A percentile compares a stretch with the other conserved stretches of the same genome.
Conservation (phyloP, 306 rosid genomes). For the Casuarina equisetifolia region DNA sequence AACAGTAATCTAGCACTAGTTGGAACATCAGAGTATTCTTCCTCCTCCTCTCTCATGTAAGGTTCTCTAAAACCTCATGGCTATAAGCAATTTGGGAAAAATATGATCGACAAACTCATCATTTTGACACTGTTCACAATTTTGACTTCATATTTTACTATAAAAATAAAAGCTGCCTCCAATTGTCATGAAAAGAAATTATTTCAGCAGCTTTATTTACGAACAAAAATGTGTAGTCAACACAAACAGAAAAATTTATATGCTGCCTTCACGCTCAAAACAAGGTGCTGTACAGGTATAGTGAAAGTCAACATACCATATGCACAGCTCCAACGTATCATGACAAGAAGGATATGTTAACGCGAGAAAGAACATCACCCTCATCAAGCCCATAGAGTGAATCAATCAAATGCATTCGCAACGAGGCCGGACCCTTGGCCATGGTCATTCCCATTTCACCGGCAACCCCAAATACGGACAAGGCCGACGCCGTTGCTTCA, state of each 20-base stretch:
- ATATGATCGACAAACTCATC: no score
- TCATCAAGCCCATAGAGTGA: slow-evolving; percentile 79
- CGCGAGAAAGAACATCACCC: slow-evolving; percentile 57
- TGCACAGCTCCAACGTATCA: slow-evolving; percentile 27
- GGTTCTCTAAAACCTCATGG: no score
- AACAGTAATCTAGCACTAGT: no score
- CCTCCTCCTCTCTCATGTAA: no score
- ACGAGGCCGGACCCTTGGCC: slow-evolving; percentile 83
- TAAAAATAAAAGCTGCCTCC: background rate
- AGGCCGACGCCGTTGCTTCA: slow-evolving; percentile 66
- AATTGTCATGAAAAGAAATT: background rate
- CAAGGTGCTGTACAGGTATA: background rate
- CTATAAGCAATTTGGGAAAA: no score
- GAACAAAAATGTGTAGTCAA: background rate
- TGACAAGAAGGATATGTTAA: slow-evolving; percentile 50
- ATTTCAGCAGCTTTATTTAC: background rate
- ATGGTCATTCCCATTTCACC: slow-evolving; percentile 76
- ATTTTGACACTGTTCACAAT: no score
- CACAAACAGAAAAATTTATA: background rate
- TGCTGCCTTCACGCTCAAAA: slow-evolving; percentile 19
- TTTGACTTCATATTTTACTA: no score
- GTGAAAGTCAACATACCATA: slow-evolving; percentile 23
- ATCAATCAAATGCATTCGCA: slow-evolving; percentile 84
- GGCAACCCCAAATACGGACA: slow-evolving; percentile 71
- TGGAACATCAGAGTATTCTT: no score